Conservation (phyloP, 768 basidiomycete genomes). For the Pleurotus sapidus region DNA sequence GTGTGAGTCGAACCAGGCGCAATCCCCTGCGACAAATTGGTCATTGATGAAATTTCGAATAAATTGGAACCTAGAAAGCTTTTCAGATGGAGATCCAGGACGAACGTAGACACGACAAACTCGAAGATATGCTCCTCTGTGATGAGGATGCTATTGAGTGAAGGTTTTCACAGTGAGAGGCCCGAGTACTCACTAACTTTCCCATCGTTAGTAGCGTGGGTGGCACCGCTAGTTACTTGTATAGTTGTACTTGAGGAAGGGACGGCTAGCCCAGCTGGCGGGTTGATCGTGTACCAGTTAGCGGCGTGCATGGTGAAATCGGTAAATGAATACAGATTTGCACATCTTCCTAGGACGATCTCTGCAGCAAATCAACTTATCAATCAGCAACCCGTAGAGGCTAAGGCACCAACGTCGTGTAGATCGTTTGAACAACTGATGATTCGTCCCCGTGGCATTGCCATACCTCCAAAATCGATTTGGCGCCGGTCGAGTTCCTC, state of each 20-base stretch:
- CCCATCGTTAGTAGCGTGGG: not conserved
- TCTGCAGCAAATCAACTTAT: not conserved
- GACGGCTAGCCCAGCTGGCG: not conserved
- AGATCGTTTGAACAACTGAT: not conserved
- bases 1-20: not conserved
- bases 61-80: not conserved
- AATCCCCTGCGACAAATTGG: not conserved
- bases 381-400: not conserved
- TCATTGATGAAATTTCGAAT: not conserved
- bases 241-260: not conserved
- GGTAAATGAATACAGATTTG: not conserved
- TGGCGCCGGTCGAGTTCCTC: not conserved
- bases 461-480: not conserved
- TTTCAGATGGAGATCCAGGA: not conserved
- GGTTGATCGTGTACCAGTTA: not conserved
- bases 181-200: not conserved
- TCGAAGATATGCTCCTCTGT: conserved; percentile 4
- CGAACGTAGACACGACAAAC: not conserved
- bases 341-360: not conserved
- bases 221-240: not conserved
- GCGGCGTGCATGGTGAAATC: not conserved
- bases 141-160: not conserved
- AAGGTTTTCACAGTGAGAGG: not conserved
- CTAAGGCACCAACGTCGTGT: not conserved
- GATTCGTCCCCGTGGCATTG: not conserved